phyloP scores from a whole-genome alignment of 2,329 filamentous ascomycete genomes.

The Escovopsis sp. region DNA sequence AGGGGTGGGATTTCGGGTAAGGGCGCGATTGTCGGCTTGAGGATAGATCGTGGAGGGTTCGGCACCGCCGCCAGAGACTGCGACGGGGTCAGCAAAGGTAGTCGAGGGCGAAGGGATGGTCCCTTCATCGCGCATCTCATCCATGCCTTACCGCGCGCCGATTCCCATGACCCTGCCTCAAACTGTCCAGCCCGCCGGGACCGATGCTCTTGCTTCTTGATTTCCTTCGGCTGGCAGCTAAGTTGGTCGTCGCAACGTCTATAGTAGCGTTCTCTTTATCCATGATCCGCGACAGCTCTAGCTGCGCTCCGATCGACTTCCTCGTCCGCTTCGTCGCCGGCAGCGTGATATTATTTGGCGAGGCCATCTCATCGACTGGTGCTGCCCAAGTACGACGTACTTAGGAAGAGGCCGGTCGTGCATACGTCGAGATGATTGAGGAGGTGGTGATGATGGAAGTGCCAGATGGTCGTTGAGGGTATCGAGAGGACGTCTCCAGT shows the following conservation, averaged over 20 bases:
- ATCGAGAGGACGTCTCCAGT: no score
- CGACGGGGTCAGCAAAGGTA: no score
- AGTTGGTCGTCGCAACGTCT: constrained; percentile 38
- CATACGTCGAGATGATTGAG: constrained; percentile 8
- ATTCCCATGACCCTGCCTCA: constrained; percentile 63
- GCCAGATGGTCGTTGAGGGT: no score
- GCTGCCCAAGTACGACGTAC: no score
- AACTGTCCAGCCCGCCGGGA: constrained; percentile 71
- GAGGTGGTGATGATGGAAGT: no score
- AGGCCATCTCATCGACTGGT: constrained; percentile 15
- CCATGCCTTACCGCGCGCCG: constrained; percentile 71
- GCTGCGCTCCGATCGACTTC: constrained; percentile 54
- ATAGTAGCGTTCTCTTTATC: constrained; percentile 70
- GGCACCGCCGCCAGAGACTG: constrained; percentile 40
- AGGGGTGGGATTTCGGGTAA: constrained; percentile 50
- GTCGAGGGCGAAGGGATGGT: constrained; percentile 6
- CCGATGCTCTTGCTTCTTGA: constrained; percentile 92
- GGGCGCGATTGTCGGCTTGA: constrained; percentile 64
- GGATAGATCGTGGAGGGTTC: constrained; percentile 49
- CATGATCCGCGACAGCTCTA: constrained; percentile 32
- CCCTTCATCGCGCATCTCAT: constrained; percentile 10
- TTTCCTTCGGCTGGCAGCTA: constrained; percentile 44
- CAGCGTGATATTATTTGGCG: constrained; percentile 28
- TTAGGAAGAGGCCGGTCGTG: constrained; percentile 1
- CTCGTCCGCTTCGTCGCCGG: constrained; percentile 43